Base-by-base conservation (phyloP, 306 rosid species). In the Datisca glomerata region DNA sequence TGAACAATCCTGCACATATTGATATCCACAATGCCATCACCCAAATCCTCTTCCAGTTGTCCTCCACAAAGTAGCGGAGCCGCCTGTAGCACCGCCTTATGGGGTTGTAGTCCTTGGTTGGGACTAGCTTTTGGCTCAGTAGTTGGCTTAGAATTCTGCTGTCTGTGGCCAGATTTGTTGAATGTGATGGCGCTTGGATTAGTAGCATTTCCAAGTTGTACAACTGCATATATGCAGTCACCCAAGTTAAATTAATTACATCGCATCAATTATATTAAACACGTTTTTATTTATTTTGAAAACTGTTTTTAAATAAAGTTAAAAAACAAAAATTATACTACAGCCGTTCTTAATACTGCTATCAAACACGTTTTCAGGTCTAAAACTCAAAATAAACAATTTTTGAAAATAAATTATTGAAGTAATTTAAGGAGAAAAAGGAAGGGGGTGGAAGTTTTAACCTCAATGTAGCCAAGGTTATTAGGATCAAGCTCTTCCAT, bases 401-500 rank as follows among this genome's bases (percentile, higher is more conserved):
- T 20, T 51, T 36, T 14, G 18, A 51, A 13, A 21, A 35, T n/a
- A 29, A 4, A 8, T 12, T 11, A 14, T 19, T 8, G 9, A 4
- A 27, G 10, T 4, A 21, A 8, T 6, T 36, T 36, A 27, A 29
- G 3, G 0, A 28, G 2, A 9, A 22, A 20, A 12, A 6, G 0
- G 14, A 28, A 8, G 22, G 3, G 11, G 12, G 43, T 16, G 18
- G 7, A 59, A 55, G 6, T 28, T 7, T 55, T 2, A 43, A 79
- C 96, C 85, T 82, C 94, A 51, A 87, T 70, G 33, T 56, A 72
- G 38, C 97, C 97, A 12, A 76, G 66, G 60, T 70, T 69, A 67
- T 69, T 60, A 9, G 82, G 94, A 25, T 87, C 97, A 55, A 87
- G 68, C 61, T 87, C 97, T 59, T 87, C 97, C 80, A 79, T 82